Evolutionary conservation across 169 alveolate species (phyloP), one percentile per base, ranked within the genome.

Genomic region (Besnoitia besnoiti): DNA sequence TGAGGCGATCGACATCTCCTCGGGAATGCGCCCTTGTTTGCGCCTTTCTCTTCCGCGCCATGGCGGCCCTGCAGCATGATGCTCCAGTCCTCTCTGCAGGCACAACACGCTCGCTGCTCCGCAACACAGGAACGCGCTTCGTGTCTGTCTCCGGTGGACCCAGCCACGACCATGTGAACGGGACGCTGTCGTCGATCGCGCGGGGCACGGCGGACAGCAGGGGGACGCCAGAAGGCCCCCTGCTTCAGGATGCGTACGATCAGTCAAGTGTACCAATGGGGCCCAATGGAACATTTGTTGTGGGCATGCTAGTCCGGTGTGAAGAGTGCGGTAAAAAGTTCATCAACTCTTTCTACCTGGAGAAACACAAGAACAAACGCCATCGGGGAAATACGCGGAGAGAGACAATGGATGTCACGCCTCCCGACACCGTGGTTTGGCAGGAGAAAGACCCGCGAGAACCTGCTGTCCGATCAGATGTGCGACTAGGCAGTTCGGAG

Each of bases 301-400:
- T 91, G 39, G 94, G 94, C 27, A 85, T 91, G 91, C 88, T 91
- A 75, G 94, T 91, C 27, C 94, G 88, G 80, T 91, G 94, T 40
- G 94, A 82, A 73, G 91, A 84, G 79, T 91, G 94, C 46, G 94
- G 94, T 40, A 91, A 91, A 76, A 91, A 91, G 82, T 91, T 91
- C 44, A 91, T 91, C 49, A 91, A 91, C 82, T 91, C 94, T 4
- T 85, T 61, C 91, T 91, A 91, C 40, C 67, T 91, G 76, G 91
- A 91, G 14, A 91, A 85, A 50, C 94, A 91, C 55, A 91, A 76
- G 37, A 46, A 91, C 73, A 91, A 85, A 73, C 75, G 94, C 35
- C 94, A 91, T 59, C n/a, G 94, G 73, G 89, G 80, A 8, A 55
- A 21, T 33, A 21, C 73, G 27, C 73, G 0, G 33, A 21, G 35